Evolutionary conservation across 2,329 filamentous ascomycete species (phyloP).

Genomic region (Ophiostoma himal-ulmi): DNA sequence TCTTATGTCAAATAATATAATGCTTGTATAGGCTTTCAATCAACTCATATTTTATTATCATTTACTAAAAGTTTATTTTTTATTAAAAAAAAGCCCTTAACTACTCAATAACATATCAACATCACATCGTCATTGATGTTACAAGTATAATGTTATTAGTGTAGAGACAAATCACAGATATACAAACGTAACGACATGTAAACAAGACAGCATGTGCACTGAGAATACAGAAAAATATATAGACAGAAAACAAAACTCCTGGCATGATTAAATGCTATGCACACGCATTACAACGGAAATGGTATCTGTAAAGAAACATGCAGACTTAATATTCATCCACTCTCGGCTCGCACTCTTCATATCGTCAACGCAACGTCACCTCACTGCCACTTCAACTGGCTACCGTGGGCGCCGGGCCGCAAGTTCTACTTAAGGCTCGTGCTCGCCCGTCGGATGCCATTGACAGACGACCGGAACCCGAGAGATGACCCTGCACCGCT

Average conservation of each 20-base stretch:
- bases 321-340: constrained; percentile 10
- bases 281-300: constrained; percentile 14
- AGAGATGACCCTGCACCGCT: constrained; percentile 27
- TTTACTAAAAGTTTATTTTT: too few relatives aligned
- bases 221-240: neutral
- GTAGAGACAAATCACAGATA: neutral
- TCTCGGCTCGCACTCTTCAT: neutral
- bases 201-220: neutral
- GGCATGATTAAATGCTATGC: constrained; percentile 20
- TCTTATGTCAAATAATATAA: too few relatives aligned
- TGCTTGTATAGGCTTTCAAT: too few relatives aligned
- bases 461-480: constrained; percentile 15
- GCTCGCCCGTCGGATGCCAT: constrained; percentile 24
- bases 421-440: constrained; percentile 35
- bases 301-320: constrained; percentile 20
- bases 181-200: neutral
- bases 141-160: constrained; percentile 7
- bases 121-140: neutral
- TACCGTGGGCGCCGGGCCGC: neutral
- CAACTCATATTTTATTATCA: too few relatives aligned
- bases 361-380: neutral
- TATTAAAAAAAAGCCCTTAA: too few relatives aligned
- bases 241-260: constrained; percentile 19
- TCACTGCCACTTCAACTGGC: neutral
- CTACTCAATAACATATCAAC: neutral